phyloP scores from a whole-genome alignment of 108 stramenopile species.

The Pseudonitzschia multistriata region DNA sequence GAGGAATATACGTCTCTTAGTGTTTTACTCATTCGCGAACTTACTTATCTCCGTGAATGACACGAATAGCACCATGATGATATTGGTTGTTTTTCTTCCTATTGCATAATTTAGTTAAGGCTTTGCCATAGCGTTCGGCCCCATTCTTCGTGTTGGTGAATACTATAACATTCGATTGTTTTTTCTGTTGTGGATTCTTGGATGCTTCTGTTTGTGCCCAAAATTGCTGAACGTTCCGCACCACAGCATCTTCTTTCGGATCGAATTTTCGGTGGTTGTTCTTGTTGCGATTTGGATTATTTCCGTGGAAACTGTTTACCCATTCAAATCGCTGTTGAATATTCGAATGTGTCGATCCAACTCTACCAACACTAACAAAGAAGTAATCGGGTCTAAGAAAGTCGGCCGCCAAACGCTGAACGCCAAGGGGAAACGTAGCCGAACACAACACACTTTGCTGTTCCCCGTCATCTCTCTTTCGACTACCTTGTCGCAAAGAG shows the following conservation, averaged over 20 bases:
- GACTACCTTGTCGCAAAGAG: constrained; percentile 30
- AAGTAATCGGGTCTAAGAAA: constrained; percentile 41
- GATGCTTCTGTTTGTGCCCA: neutral
- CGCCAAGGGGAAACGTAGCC: constrained; percentile 88
- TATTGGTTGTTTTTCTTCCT: neutral
- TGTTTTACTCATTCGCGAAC: too few species aligned
- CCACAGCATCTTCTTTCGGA: constrained; percentile 11
- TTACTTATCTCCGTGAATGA: constrained; percentile 33
- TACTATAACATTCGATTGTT: constrained; percentile 23
- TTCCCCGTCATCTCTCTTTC: constrained; percentile 33
- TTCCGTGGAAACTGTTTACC: constrained; percentile 2
- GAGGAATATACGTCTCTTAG: too few species aligned
- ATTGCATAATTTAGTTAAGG: neutral
- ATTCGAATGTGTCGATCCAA: constrained; percentile 15
- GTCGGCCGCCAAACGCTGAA: constrained; percentile 74
- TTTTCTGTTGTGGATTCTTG: constrained; percentile 5
- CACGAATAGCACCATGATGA: neutral
- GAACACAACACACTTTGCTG: constrained; percentile 83
- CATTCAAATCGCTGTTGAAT: constrained; percentile 26
- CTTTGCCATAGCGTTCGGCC: constrained; percentile 18
- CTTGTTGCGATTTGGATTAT: neutral
- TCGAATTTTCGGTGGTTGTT: neutral
- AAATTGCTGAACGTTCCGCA: constrained; percentile 21
- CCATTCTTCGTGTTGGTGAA: constrained; percentile 30
- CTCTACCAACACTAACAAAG: constrained; percentile 25